Conservation (phyloP, 148 eudicot genomes). For the Rhododendron henanense region DNA sequence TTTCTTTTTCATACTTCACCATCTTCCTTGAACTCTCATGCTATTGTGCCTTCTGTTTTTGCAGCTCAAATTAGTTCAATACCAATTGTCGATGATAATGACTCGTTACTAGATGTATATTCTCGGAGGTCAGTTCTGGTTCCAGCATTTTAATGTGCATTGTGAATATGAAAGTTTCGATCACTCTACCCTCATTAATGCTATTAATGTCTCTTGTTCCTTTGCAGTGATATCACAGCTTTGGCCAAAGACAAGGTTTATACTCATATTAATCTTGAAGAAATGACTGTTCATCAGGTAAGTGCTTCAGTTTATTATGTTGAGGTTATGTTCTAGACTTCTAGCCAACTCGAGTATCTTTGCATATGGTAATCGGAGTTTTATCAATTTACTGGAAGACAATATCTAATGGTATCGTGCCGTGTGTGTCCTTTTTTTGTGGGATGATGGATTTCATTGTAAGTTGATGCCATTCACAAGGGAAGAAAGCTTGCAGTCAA, state of each 20-base stretch:
- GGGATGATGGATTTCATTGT: neutral
- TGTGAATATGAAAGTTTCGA: slow-evolving; percentile 1
- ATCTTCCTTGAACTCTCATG: neutral
- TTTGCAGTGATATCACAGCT: slow-evolving; percentile 60
- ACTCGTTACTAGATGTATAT: slow-evolving; percentile 54
- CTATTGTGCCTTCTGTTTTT: slow-evolving; percentile 5
- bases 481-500: neutral
- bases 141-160: neutral
- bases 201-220: slow-evolving; percentile 5
- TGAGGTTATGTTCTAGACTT: neutral
- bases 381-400: neutral
- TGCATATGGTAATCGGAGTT: neutral
- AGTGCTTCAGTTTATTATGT: neutral
- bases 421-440: neutral
- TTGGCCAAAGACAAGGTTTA: slow-evolving; percentile 61
- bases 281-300: slow-evolving; percentile 60
- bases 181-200: neutral
- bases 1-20: neutral
- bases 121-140: slow-evolving; percentile 49
- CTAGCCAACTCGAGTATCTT: neutral
- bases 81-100: slow-evolving; percentile 63
- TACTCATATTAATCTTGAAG: slow-evolving; percentile 54
- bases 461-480: neutral
- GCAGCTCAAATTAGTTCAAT: slow-evolving; percentile 72
- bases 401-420: neutral